These are phyloP conservation scores for Antitrichia curtipendula DNA, from an alignment of 225 moss, liverwort and hornwort genomes.

Conservation along the genomic window DNA sequence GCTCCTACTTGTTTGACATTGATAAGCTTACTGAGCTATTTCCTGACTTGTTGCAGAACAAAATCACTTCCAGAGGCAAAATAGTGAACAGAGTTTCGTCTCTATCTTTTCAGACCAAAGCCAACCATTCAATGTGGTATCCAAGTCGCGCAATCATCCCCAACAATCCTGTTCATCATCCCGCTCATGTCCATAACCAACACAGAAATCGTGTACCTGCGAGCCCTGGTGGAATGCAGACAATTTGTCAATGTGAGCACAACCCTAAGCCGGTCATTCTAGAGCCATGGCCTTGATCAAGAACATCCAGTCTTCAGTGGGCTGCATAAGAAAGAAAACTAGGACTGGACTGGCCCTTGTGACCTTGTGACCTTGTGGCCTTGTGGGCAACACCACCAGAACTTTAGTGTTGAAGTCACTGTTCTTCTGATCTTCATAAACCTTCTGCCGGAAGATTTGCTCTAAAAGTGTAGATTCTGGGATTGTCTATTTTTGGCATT, in stretches of 20 bases:
- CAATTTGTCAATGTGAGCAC: background rate
- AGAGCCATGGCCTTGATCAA: background rate
- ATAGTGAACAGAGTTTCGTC: conserved; percentile 77
- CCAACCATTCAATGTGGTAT: conserved; percentile 72
- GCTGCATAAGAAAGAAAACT: background rate
- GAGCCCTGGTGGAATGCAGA: conserved; percentile 13
- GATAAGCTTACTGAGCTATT: conserved; percentile 75
- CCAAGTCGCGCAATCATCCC: conserved; percentile 65
- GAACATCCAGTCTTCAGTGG: background rate
- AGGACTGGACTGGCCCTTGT: background rate
- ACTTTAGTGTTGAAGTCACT: too few relatives aligned
- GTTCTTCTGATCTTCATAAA: background rate
- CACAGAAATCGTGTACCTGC: conserved; percentile 65
- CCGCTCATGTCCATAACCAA: conserved; percentile 70
- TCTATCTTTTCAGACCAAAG: conserved; percentile 61
- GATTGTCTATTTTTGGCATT: background rate
- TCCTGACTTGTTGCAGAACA: conserved; percentile 77
- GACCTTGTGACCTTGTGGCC: too few relatives aligned
- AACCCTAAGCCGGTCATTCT: background rate
- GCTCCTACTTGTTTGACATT: conserved; percentile 54
- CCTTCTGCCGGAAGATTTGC: background rate
- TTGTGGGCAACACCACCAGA: background rate
- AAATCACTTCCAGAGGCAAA: conserved; percentile 67
- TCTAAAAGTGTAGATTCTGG: background rate
- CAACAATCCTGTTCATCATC: conserved; percentile 75